Percentiles rank a stretch among this genome's conserved stretches.
Evolutionary conservation across 2,329 filamentous ascomycete species (phyloP).

Genomic region (Trichoderma asperellum): DNA sequence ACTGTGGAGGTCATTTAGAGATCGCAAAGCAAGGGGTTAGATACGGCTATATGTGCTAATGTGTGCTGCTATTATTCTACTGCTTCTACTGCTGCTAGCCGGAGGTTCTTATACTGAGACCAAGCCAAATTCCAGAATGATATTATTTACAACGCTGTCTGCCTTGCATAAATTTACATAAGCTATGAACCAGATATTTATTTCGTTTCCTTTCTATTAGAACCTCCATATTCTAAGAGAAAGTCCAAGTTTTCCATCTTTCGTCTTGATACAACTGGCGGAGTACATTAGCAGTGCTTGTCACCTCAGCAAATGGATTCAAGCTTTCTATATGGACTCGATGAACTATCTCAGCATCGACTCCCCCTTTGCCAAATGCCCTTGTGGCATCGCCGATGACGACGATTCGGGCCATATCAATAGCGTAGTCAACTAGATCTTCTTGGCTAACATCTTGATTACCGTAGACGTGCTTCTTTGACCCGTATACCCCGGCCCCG

Average conservation of each 20-base stretch:
- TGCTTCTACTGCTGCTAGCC: background rate
- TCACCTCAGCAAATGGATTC: conserved; percentile 29
- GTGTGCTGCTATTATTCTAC: no score
- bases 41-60: background rate
- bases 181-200: background rate
- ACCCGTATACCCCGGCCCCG: conserved; percentile 26
- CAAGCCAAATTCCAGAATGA: background rate
- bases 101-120: background rate
- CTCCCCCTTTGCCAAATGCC: conserved; percentile 26
- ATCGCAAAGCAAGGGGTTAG: background rate
- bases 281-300: conserved; percentile 9
- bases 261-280: background rate
- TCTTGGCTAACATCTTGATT: background rate
- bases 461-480: background rate
- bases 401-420: conserved; percentile 31
- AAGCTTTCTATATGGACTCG: conserved; percentile 28
- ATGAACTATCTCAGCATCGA: conserved; percentile 29
- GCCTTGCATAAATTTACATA: background rate
- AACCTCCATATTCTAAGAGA: background rate
- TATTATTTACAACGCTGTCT: background rate
- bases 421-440: conserved; percentile 11
- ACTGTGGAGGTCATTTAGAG: background rate
- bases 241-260: background rate
- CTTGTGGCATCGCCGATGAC: conserved; percentile 30
- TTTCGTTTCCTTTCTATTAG: background rate